Percentiles rank a stretch among this genome's conserved stretches.
Conservation (phyloP, 208 protist species). For the Crithidia fasciculata region DNA sequence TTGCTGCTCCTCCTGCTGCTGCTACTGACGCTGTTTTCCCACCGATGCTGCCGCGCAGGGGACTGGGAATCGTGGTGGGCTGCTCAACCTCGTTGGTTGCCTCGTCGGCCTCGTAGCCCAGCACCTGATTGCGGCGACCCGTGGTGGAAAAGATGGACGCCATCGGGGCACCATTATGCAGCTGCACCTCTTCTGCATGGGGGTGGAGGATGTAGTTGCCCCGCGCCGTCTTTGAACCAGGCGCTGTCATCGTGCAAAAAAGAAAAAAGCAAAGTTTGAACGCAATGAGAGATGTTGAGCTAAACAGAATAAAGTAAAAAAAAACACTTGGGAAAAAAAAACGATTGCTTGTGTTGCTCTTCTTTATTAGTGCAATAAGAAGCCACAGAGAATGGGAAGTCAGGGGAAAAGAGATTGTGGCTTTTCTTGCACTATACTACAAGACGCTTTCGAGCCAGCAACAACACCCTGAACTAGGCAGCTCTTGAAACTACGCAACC, state of each 20-base stretch:
- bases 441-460: no score
- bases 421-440: no score
- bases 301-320: no score
- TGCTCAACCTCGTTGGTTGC: background rate
- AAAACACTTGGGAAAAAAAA: no score
- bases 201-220: constrained; percentile 16
- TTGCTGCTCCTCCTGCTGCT: background rate
- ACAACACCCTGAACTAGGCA: no score
- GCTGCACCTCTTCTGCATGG: constrained; percentile 53
- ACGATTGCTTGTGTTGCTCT: no score
- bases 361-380: no score
- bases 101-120: constrained; percentile 1
- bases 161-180: constrained; percentile 24
- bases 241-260: background rate
- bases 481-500: no score
- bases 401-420: no score
- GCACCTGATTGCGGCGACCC: constrained; percentile 26
- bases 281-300: no score
- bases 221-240: background rate
- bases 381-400: no score
- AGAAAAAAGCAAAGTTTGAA: background rate
- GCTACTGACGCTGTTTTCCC: background rate
- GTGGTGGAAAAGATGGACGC: constrained; percentile 44
- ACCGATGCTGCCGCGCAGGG: background rate
- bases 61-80: constrained; percentile 16